A percentile compares a stretch with the other conserved stretches of the same genome.
Conservation (phyloP, 768 basidiomycete genomes). For the Phlebiopsis flavidoalba region DNA sequence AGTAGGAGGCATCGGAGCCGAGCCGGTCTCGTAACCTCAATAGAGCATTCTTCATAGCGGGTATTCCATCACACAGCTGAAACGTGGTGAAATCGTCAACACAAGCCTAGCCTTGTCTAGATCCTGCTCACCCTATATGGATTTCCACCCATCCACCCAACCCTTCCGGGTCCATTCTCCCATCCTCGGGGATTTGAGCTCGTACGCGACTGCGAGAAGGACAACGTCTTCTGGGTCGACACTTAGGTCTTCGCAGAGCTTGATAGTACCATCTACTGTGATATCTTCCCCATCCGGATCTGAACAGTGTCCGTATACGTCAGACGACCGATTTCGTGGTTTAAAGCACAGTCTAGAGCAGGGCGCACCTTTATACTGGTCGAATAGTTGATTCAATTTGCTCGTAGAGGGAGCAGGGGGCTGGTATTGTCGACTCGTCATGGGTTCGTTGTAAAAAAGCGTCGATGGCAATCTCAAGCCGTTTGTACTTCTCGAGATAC, state of each 20-base stretch:
- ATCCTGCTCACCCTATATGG: conserved; percentile 51
- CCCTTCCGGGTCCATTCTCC: conserved; percentile 67
- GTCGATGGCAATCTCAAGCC: conserved; percentile 69
- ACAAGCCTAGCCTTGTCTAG: neutral
- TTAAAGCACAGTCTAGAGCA: neutral
- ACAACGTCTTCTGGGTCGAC: conserved; percentile 81
- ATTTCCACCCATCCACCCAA: conserved; percentile 82
- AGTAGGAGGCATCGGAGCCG: conserved; percentile 61
- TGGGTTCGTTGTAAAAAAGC: conserved; percentile 62
- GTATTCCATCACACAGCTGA: conserved; percentile 64
- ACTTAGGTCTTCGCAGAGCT: conserved; percentile 62
- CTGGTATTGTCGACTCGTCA: neutral
- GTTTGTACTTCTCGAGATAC: conserved; percentile 60
- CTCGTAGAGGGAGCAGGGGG: conserved; percentile 20
- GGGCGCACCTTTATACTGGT: conserved; percentile 37
- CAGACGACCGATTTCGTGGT: neutral
- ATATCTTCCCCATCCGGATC: conserved; percentile 62
- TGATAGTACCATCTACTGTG: conserved; percentile 74
- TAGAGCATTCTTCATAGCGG: conserved; percentile 55
- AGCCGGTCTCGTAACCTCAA: conserved; percentile 52
- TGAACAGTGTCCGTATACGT: conserved; percentile 17
- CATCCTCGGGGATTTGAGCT: conserved; percentile 69
- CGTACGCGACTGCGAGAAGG: conserved; percentile 74
- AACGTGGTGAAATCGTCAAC: neutral
- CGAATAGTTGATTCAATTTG: conserved; percentile 37